Percentiles rank a stretch among this genome's conserved stretches.
Evolutionary conservation across 495 filamentous ascomycete species (phyloP).

Genomic region (Xylaria telfairii): DNA sequence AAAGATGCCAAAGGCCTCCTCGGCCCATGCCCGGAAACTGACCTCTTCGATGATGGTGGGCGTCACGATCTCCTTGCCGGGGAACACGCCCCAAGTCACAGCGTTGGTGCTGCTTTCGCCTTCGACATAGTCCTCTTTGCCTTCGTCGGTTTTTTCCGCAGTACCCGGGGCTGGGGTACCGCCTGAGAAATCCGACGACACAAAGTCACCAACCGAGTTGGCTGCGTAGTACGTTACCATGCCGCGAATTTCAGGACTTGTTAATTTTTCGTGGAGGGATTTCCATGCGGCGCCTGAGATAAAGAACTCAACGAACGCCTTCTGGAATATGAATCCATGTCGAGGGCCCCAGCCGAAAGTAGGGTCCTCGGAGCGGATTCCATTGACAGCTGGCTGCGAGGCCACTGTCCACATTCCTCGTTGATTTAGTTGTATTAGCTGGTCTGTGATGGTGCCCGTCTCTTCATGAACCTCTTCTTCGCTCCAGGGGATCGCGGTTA

Average conservation of each 20-base stretch:
- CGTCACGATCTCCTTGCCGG: conserved; percentile 95
- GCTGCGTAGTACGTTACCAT: conserved; percentile 85
- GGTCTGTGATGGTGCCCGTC: conserved; percentile 75
- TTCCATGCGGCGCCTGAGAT: conserved; percentile 73
- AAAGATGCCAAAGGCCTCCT: conserved; percentile 97
- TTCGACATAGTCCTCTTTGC: conserved; percentile 33
- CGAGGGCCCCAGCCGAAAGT: conserved; percentile 94
- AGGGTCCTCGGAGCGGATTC: conserved; percentile 72
- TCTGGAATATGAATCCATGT: conserved; percentile 96
- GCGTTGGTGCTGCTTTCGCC: conserved; percentile 70
- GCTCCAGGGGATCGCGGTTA: conserved; percentile 87
- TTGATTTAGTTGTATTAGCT: conserved; percentile 75
- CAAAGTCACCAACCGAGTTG: conserved; percentile 73
- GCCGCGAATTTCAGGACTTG: conserved; percentile 57
- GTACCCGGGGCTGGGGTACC: conserved; percentile 32
- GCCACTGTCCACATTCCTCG: conserved; percentile 97
- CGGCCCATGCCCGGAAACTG: conserved; percentile 91
- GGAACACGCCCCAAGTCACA: conserved; percentile 96
- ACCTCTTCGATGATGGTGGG: conserved; percentile 98
- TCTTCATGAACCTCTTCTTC: conserved; percentile 88
- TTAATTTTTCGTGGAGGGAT: conserved; percentile 65
- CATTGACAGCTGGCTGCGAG: conserved; percentile 94
- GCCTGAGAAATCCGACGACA: conserved; percentile 61
- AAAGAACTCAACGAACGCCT: conserved; percentile 98
- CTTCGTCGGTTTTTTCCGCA: conserved; percentile 8